A percentile compares a stretch with the other conserved stretches of the same genome.
Evolutionary conservation across 352 stramenopile species (phyloP).

Genomic region (Phytophthora palmivora): DNA sequence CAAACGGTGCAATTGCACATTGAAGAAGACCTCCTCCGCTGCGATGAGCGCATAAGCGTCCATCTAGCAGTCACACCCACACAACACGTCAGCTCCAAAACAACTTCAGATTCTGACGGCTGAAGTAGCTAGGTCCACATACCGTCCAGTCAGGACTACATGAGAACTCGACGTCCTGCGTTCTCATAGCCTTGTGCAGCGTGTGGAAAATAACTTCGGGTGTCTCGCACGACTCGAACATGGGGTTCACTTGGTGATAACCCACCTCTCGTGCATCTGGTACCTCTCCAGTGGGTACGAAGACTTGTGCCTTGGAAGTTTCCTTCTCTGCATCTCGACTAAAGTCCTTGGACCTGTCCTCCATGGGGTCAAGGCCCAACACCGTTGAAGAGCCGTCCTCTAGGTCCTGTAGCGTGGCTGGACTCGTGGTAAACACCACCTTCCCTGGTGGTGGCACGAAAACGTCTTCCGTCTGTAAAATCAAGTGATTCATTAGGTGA

Average conservation of each 20-base stretch:
- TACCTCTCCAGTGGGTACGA: constrained; percentile 55
- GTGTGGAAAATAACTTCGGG: constrained; percentile 52
- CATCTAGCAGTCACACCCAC: constrained; percentile 55
- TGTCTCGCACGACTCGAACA: constrained; percentile 72
- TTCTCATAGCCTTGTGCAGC: constrained; percentile 55
- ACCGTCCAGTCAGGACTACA: constrained; percentile 69
- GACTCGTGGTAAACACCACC: constrained; percentile 41
- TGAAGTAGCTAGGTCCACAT: constrained; percentile 26
- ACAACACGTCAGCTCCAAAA: constrained; percentile 4
- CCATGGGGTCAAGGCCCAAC: constrained; percentile 14
- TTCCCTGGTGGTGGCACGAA: constrained; percentile 39
- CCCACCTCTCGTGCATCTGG: constrained; percentile 53
- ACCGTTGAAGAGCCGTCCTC: constrained; percentile 38
- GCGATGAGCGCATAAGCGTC: constrained; percentile 66
- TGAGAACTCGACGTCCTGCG: constrained; percentile 59
- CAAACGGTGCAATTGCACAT: constrained; percentile 61
- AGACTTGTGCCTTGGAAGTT: constrained; percentile 26
- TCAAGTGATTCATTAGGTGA: constrained; percentile 12
- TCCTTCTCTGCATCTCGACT: constrained; percentile 21
- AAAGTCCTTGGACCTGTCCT: constrained; percentile 39
- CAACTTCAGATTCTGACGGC: not conserved
- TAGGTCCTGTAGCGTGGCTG: constrained; percentile 46
- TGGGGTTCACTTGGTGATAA: constrained; percentile 75
- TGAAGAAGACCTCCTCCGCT: constrained; percentile 76
- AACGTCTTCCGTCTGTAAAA: constrained; percentile 37